Evolutionary conservation across 78 protist species (phyloP), one percentile per base, ranked within the genome.

Genomic region (Cavenderia fasciculata): DNA sequence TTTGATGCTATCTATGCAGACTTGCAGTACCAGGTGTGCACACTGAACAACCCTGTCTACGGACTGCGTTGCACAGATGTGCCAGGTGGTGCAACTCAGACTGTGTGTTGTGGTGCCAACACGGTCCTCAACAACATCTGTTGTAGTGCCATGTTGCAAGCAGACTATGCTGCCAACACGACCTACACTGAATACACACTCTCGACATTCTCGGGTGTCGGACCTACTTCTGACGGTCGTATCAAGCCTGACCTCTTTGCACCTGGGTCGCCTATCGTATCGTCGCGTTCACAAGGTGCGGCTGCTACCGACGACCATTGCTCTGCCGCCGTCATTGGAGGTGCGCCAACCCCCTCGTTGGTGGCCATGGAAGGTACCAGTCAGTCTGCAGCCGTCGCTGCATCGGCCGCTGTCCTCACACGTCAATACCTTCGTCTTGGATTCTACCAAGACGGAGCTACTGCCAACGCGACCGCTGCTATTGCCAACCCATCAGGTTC

Each of bases 191-290:
- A 25, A 46, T 63, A 76, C 41, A 65, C 54, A 57, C 62, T 95
- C 4, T 43, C 87, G 16, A 1, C 19, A 7, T 95, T 85, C 59
- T 84, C 94, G 36, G 51, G 82, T 8, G 85, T 52, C 33, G 97
- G 97, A 6, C 95, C 95, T 34, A 79, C 94, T 10, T 41, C 21
- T 19, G 95, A 92, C 82, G 84, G 92, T n/a, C 66, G 97, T n/a
- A 10, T 87, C 49, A 95, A 95, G 46, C 97, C 97, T 6, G 97
- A 95, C 85, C 14, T 95, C 2, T 63, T 95, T 0, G 95, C 93
- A 12, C 88, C 87, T 2, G 97, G 97, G 31, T 27, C 29, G n/a
- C 49, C 19, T 44, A 78, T 89, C 43, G 23, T 44, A 34, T 78
- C 89, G 0, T 65, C 94, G 2, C 27, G 46, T 56, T 87, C 94